Conservation (phyloP, 139 green algal genomes). For the Chlorella sp. region DNA sequence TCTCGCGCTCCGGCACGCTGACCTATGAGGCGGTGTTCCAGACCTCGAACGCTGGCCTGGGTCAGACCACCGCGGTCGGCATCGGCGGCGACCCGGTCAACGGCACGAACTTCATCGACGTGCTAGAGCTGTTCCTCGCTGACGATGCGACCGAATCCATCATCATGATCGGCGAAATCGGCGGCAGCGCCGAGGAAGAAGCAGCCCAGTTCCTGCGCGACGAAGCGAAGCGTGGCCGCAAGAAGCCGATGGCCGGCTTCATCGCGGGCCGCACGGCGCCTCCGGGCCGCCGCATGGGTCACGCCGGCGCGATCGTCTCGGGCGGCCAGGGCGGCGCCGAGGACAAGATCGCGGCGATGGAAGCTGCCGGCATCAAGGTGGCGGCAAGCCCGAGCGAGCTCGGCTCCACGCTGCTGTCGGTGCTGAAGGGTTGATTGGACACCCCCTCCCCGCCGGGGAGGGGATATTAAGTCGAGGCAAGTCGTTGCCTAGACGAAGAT, state of each 20-base stretch:
- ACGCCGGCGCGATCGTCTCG: slow-evolving; percentile 96
- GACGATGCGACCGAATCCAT: slow-evolving; percentile 97
- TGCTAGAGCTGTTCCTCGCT: slow-evolving; percentile 93
- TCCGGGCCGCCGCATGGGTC: slow-evolving; percentile 96
- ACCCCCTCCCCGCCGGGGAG: no score
- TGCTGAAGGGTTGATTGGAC: no score
- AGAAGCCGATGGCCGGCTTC: slow-evolving; percentile 99
- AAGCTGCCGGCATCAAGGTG: no score
- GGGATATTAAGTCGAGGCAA: no score
- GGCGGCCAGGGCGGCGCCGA: no score
- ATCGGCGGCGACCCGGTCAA: slow-evolving; percentile 96
- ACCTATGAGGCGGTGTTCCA: slow-evolving; percentile 99
- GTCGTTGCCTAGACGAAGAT: no score
- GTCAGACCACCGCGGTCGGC: slow-evolving; percentile 95
- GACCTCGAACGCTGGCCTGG: slow-evolving; percentile 92
- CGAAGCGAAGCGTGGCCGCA: no score
- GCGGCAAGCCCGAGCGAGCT: no score
- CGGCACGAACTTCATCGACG: slow-evolving; percentile 99
- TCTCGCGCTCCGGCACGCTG: slow-evolving; percentile 96
- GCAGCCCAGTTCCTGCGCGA: slow-evolving; percentile 97
- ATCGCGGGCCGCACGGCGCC: slow-evolving; percentile 98
- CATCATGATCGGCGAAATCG: slow-evolving; percentile 99
- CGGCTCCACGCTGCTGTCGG: no score
- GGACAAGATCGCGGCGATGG: no score
- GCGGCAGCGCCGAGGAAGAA: slow-evolving; percentile 98